Percentiles rank a stretch among this genome's conserved stretches.
These are phyloP conservation scores for Haplosporangium sp. DNA, from an alignment of 371 early-diverging fungal species.

Conservation along the genomic window DNA sequence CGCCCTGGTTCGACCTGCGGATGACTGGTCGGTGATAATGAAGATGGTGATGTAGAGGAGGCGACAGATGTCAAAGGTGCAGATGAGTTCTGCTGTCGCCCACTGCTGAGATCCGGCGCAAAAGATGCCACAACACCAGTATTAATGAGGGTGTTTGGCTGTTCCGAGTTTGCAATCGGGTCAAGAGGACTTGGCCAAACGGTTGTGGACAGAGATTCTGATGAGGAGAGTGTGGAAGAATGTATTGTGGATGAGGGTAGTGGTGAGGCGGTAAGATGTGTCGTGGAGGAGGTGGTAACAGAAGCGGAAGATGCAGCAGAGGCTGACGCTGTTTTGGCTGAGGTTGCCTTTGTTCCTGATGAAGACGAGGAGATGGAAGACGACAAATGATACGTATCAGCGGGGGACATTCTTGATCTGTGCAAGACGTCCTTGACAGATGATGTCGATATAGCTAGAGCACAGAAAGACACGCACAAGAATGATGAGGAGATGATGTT, in stretches of 20 bases:
- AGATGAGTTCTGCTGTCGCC: too few species aligned
- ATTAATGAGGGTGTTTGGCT: too few species aligned
- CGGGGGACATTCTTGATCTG: slow-evolving; percentile 29
- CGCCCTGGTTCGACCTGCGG: neutral
- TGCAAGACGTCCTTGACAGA: slow-evolving; percentile 3
- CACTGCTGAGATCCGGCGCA: too few species aligned
- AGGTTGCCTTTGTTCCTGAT: slow-evolving; percentile 18
- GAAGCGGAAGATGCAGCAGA: slow-evolving; percentile 14
- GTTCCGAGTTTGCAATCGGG: too few species aligned
- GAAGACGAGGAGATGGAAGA: slow-evolving; percentile 23
- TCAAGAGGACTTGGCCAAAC: too few species aligned
- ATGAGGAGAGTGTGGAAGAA: too few species aligned
- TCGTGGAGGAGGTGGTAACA: slow-evolving; percentile 7
- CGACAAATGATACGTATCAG: slow-evolving; percentile 14
- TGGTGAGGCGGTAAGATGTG: too few species aligned
- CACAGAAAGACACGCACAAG: slow-evolving; percentile 4
- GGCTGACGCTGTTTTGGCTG: slow-evolving; percentile 7
- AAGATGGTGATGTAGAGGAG: neutral
- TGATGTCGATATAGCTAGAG: slow-evolving; percentile 5
- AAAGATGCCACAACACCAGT: too few species aligned
- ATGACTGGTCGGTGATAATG: neutral
- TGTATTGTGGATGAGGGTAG: too few species aligned
- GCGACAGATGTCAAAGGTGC: too few species aligned
- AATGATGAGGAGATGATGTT: slow-evolving; percentile 14
- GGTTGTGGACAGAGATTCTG: too few species aligned